Evolutionary conservation across 768 basidiomycete species (phyloP).

Genomic region (Jaapia argillacea): DNA sequence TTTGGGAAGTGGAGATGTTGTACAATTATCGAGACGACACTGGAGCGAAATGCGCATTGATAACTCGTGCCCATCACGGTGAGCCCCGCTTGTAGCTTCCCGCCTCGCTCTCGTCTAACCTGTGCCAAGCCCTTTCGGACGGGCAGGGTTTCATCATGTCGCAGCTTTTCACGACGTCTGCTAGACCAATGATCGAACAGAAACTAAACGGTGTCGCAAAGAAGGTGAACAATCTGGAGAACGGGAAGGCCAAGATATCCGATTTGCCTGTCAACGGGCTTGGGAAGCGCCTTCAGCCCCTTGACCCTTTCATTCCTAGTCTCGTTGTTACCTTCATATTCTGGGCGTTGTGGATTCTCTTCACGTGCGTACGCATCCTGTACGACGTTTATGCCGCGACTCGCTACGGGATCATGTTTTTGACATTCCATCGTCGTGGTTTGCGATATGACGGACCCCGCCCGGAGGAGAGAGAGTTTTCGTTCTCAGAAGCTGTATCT

Average conservation of each 20-base stretch:
- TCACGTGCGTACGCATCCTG: not conserved
- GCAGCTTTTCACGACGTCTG: not conserved
- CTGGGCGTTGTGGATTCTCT: not conserved
- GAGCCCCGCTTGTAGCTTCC: too few relatives aligned
- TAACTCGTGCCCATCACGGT: not conserved
- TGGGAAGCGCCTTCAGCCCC: not conserved
- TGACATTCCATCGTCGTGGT: not conserved
- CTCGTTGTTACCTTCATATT: not conserved
- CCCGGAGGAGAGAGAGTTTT: not conserved
- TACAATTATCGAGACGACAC: not conserved
- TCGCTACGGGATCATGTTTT: not conserved
- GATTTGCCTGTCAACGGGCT: not conserved
- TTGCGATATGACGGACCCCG: not conserved
- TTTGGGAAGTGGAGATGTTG: not conserved
- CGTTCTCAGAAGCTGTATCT: not conserved
- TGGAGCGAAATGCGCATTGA: not conserved
- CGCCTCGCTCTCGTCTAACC: too few relatives aligned
- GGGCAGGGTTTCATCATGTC: slow-evolving; percentile 1
- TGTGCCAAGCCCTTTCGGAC: not conserved
- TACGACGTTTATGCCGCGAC: not conserved
- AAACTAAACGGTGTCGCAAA: not conserved
- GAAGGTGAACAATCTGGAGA: not conserved
- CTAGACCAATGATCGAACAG: not conserved
- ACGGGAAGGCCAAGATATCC: not conserved
- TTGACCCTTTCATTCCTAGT: not conserved